Conservation (phyloP, 23 red algal species). For the Gracilaria domingensis region DNA sequence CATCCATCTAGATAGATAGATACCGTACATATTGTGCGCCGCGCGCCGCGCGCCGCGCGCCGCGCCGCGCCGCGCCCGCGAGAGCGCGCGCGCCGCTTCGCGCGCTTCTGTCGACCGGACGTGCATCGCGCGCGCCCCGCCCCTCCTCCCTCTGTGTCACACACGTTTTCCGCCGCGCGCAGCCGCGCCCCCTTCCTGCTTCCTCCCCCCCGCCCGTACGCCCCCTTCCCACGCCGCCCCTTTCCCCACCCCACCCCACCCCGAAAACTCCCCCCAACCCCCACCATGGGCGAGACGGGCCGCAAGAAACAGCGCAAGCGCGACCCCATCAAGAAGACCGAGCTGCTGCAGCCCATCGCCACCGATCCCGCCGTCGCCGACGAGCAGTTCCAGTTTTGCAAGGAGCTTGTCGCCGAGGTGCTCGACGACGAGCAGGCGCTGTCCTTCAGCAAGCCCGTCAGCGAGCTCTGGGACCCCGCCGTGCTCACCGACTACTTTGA, state of each 20-base stretch:
- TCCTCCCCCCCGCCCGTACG: too few species aligned
- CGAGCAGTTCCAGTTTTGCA: constrained; percentile 50
- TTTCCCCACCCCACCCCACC: too few species aligned
- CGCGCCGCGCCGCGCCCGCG: not conserved
- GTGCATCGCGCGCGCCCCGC: too few species aligned
- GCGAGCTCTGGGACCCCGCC: constrained; percentile 62
- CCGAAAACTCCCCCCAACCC: too few species aligned
- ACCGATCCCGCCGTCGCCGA: constrained; percentile 46
- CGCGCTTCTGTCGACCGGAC: too few species aligned
- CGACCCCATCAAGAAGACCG: constrained; percentile 43
- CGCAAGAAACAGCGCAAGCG: constrained; percentile 58
- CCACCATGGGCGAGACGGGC: constrained; percentile 56
- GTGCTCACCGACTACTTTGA: constrained; percentile 91
- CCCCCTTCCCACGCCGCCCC: too few species aligned
- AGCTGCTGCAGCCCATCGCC: constrained; percentile 35
- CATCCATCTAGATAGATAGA: too few species aligned
- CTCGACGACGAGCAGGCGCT: constrained; percentile 40
- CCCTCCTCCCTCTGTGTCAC: not conserved
- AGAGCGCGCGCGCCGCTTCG: not conserved
- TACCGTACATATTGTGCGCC: not conserved
- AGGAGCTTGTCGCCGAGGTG: constrained; percentile 25
- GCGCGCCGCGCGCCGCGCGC: not conserved
- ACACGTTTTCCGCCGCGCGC: not conserved
- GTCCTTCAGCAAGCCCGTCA: constrained; percentile 51
- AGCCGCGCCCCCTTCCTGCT: too few species aligned